phyloP scores from a whole-genome alignment of 495 filamentous ascomycete species.

The Podospora pseudoanserina region DNA sequence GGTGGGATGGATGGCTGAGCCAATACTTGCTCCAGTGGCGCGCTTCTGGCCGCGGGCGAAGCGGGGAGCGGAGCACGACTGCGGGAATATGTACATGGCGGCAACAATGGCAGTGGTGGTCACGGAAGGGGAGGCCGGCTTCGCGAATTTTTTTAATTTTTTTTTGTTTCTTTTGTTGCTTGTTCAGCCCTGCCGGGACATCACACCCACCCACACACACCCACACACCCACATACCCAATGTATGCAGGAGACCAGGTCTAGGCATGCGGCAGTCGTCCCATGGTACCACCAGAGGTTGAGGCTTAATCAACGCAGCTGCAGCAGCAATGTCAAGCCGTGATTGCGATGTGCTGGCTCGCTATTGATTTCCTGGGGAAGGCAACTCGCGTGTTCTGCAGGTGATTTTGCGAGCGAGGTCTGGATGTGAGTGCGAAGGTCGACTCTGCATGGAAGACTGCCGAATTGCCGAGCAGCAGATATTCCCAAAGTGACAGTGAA shows the following conservation, averaged over 20 bases:
- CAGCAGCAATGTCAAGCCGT: neutral
- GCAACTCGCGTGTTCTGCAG: neutral
- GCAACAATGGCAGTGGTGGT: neutral
- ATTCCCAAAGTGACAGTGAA: neutral
- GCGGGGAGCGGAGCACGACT: neutral
- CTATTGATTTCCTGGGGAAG: neutral
- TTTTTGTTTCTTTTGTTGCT: neutral
- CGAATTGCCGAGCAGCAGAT: neutral
- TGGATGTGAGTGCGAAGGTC: neutral
- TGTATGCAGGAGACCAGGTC: slow-evolving; percentile 1
- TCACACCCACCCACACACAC: neutral
- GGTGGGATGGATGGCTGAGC: no score
- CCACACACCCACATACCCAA: neutral
- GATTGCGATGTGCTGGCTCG: neutral
- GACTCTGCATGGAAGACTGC: neutral
- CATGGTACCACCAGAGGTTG: neutral
- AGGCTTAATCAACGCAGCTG: neutral
- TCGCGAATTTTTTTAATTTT: neutral
- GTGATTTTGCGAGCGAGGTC: neutral
- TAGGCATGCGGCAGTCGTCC: neutral
- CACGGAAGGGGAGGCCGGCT: neutral
- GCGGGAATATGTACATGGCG: neutral
- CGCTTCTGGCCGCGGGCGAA: no score
- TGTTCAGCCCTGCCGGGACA: slow-evolving; percentile 8
- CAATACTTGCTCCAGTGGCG: no score